Evolutionary conservation across 352 stramenopile species (phyloP).

Genomic region (Pythium rhizo-oryzae): DNA sequence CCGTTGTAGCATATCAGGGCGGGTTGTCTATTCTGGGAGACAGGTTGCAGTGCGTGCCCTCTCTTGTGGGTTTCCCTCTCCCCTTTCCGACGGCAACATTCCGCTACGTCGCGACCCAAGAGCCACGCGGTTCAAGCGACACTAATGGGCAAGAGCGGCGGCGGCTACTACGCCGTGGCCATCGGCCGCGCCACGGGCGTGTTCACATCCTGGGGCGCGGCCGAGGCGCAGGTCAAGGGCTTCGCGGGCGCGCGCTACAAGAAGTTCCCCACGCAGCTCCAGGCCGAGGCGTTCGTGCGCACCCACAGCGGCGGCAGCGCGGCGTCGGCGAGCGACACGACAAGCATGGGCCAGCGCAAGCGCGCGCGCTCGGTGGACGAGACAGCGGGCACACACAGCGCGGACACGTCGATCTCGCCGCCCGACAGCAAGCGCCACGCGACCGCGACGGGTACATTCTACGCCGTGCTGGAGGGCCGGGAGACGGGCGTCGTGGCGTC

Average conservation of each 20-base stretch:
- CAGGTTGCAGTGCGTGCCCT: background rate
- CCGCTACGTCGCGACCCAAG: no score
- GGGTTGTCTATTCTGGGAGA: conserved; percentile 1
- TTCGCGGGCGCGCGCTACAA: conserved; percentile 58
- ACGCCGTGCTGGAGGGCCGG: conserved; percentile 36
- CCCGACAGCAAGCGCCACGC: conserved; percentile 16
- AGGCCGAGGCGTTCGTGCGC: conserved; percentile 57
- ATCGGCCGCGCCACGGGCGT: conserved; percentile 52
- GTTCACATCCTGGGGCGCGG: conserved; percentile 53
- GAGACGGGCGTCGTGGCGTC: conserved; percentile 41
- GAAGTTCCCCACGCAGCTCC: conserved; percentile 54
- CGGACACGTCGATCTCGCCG: background rate
- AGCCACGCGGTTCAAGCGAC: no score
- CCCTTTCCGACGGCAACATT: background rate
- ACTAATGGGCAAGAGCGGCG: conserved; percentile 31
- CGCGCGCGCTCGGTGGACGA: background rate
- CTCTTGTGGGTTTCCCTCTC: background rate
- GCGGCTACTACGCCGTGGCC: conserved; percentile 65
- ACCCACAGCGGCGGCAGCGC: background rate
- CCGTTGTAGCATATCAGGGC: background rate
- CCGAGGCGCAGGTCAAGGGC: conserved; percentile 58
- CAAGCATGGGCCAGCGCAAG: no score
- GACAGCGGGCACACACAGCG: background rate
- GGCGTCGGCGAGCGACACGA: no score
- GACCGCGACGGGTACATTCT: conserved; percentile 14